Evolutionary conservation across 2,329 filamentous ascomycete genomes (phyloP), one percentile per base, ranked within the genome.

Genomic region (Rhynchosporium agropyri): DNA sequence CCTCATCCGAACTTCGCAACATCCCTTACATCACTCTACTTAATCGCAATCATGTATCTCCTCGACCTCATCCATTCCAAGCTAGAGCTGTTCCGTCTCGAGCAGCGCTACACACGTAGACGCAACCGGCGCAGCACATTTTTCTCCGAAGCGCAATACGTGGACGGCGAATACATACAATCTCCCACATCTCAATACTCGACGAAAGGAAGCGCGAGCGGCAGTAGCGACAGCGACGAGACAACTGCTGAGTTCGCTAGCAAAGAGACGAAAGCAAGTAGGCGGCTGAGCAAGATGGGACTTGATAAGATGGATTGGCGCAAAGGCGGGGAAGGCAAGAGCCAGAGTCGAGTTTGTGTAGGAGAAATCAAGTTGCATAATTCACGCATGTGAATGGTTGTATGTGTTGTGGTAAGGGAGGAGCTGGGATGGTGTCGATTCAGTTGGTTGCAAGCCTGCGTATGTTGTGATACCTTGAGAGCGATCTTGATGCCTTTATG

Each of bases 111-210:
- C 82, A 96, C 93, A 58, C 90, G 90, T 73, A 89, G 92, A 75
- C 92, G 94, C 73, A 79, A 87, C 72, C 91, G 94, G 71, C 91
- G 94, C 76, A 93, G 88, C 60, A 95, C 91, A 65, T 97, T 96
- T 77, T 87, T 90, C 74, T 92, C 90, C 74, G 92, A 91, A 73
- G 94, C 92, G 36, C 84, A 91, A 76, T 98, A 98, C 77, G 90
- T 97, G 68, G 91, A 98, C 75, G 95, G 93, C 78, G 94, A 97
- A 80, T 97, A 97, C 80, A 83, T 97, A 76, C 96, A 92, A 82
- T 84, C 85, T 67, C 66, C 71, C 36, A 70, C 57, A 10, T 69
- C 80, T 58, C 76, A 79, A 54, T 80, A 79, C 61, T 79, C 77
- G 49, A 76, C 74, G 60, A 70, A 72, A 40, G 67, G 66, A 46